Evolutionary conservation across 257 asterid genomes (phyloP).

Genomic region (Solanum chiquidenum): DNA sequence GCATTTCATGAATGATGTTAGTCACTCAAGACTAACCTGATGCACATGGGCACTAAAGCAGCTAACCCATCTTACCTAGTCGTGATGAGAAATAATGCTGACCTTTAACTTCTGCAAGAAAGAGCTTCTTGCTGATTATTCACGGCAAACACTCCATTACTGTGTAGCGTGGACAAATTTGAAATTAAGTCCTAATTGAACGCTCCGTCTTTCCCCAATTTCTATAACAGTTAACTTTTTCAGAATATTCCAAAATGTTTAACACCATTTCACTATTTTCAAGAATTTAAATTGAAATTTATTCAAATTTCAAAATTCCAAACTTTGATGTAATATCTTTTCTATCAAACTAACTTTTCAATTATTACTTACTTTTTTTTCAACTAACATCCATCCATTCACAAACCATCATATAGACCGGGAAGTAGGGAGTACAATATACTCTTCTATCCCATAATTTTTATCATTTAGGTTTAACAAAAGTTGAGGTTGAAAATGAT

Average conservation of each 20-base stretch:
- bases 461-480: background rate
- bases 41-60: background rate
- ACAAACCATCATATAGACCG: background rate
- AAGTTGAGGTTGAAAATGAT: background rate
- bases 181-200: background rate
- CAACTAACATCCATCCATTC: background rate
- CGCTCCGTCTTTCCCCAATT: background rate
- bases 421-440: background rate
- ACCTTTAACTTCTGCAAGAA: background rate
- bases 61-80: background rate
- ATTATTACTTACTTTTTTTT: background rate
- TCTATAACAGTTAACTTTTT: background rate
- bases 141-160: background rate
- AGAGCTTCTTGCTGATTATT: background rate
- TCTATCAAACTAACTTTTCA: background rate
- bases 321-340: background rate
- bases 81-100: background rate
- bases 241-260: background rate
- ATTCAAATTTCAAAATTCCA: background rate
- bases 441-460: background rate
- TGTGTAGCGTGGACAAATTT: background rate
- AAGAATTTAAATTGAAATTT: background rate
- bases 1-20: background rate
- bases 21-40: background rate
- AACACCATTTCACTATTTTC: background rate